phyloP scores from a whole-genome alignment of 305 asterid species.

The Rubia tinctorum region DNA sequence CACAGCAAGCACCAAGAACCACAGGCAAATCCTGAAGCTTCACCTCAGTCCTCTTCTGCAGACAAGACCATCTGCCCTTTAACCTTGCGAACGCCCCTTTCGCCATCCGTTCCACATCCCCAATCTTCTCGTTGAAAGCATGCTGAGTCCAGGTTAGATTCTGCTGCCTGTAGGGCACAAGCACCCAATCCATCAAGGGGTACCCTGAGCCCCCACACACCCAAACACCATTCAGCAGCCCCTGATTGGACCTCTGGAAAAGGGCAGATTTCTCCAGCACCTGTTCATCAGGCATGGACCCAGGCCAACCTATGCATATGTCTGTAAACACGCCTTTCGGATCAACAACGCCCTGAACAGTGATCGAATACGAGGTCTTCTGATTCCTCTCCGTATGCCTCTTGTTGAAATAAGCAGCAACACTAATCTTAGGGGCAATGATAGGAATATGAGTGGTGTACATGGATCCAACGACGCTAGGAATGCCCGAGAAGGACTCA shows the following conservation, averaged over 20 bases:
- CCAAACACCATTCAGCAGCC: conserved; percentile 71
- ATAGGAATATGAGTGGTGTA: conserved; percentile 93
- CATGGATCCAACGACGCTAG: conserved; percentile 85
- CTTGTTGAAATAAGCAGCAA: conserved; percentile 76
- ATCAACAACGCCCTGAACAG: conserved; percentile 93
- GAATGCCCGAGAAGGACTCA: conserved; percentile 63
- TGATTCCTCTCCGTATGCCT: conserved; percentile 91
- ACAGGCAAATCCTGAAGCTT: conserved; percentile 85
- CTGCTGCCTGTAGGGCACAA: conserved; percentile 81
- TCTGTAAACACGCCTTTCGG: conserved; percentile 76
- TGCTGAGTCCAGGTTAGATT: conserved; percentile 89
- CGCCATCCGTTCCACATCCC: conserved; percentile 47
- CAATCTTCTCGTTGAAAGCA: conserved; percentile 77
- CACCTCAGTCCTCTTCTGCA: conserved; percentile 84
- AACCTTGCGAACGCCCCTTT: conserved; percentile 58
- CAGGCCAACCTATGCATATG: conserved; percentile 93
- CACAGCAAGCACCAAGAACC: conserved; percentile 90
- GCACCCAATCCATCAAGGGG: conserved; percentile 83
- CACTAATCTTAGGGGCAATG: conserved; percentile 90
- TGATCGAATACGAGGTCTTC: conserved; percentile 84
- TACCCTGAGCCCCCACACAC: conserved; percentile 78
- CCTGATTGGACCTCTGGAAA: conserved; percentile 68
- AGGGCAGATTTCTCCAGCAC: conserved; percentile 88
- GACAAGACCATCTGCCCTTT: conserved; percentile 86
- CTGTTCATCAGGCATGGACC: conserved; percentile 94